These are phyloP conservation scores for Fulvia fulva DNA, from an alignment of 2,329 filamentous ascomycete genomes.

Conservation along the genomic window DNA sequence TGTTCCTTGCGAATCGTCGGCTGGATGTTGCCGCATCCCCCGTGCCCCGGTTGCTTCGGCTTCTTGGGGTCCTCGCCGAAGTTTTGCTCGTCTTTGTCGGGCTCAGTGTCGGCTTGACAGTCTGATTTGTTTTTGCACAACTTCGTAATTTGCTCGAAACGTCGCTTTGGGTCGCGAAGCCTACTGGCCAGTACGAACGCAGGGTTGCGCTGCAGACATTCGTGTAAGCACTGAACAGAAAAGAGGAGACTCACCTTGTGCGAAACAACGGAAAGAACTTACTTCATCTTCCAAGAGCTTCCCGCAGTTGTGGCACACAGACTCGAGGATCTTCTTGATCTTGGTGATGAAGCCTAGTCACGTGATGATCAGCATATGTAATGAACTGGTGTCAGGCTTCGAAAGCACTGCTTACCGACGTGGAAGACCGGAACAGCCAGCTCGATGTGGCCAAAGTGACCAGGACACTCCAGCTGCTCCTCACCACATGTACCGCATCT, in stretches of 20 bases:
- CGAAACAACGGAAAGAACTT: slow-evolving; percentile 49
- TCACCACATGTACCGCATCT: slow-evolving; percentile 96
- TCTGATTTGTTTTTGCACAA: slow-evolving; percentile 83
- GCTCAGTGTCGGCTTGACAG: slow-evolving; percentile 79
- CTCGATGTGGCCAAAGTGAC: slow-evolving; percentile 98
- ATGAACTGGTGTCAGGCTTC: background rate
- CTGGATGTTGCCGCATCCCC: slow-evolving; percentile 88
- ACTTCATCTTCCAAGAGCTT: slow-evolving; percentile 97
- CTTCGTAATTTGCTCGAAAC: slow-evolving; percentile 89
- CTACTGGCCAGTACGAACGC: slow-evolving; percentile 78
- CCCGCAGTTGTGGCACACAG: slow-evolving; percentile 98
- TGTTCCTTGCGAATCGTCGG: slow-evolving; percentile 85
- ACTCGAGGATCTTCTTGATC: slow-evolving; percentile 98
- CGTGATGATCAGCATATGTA: slow-evolving; percentile 17
- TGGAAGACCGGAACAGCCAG: slow-evolving; percentile 95
- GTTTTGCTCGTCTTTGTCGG: slow-evolving; percentile 62
- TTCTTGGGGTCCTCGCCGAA: slow-evolving; percentile 59
- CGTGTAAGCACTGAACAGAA: slow-evolving; percentile 41
- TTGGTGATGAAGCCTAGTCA: slow-evolving; percentile 87
- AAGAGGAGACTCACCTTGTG: slow-evolving; percentile 14
- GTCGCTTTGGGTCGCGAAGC: slow-evolving; percentile 86
- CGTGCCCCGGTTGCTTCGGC: slow-evolving; percentile 59
- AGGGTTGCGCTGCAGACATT: slow-evolving; percentile 65
- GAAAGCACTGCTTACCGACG: slow-evolving; percentile 50
- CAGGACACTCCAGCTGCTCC: slow-evolving; percentile 91